Evolutionary conservation across 179 eudicot genomes (phyloP), one percentile per base, ranked within the genome.

Genomic region (Beta macrorhiza): DNA sequence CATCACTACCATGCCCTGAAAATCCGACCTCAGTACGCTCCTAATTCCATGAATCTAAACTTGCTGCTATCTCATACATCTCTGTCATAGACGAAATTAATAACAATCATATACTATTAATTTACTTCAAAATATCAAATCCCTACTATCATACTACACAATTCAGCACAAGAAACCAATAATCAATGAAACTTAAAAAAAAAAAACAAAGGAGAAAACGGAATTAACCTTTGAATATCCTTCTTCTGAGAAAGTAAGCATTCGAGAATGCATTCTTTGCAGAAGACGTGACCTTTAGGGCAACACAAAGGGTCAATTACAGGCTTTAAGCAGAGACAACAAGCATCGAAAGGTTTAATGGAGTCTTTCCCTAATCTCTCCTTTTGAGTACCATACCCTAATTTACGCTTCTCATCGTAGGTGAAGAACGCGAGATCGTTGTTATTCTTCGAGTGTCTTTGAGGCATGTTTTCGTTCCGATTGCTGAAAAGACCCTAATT

Each of bases 391-490:
- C 98, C 99, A 73, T 90, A 96, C 5, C 99, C 99, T 12, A 96
- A 83, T 86, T 94, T 94, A 58, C 85, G 79, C 90, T 96, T 96
- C 89, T 96, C 99, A 52, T 96, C 99, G 83, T 94, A 96, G 0
- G 99, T 96, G 88, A 95, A 95, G 88, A 89, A 91, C 3, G 98
- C 98, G 63, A 95, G 90, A 78, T 94, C 97, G 84, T 94, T 94
- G 89, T 95, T 95, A 90, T 96, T 96, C 88, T 94, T 96, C 58
- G 99, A 96, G 89, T 96, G 98, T 87, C 98, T 88, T 83, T 94
- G 99, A 49, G 99, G 99, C 99, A 96, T 96, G 22, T 72, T 83
- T 32, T 12, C 6, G 42, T 37, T 17, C 8, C 17, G 53, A 22
- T 53, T 52, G 2, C 5, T 11, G 75, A 14, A 19, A 9, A 5